Conservation (phyloP, 1,139 yeast genomes). For the Candida neerlandica region DNA sequence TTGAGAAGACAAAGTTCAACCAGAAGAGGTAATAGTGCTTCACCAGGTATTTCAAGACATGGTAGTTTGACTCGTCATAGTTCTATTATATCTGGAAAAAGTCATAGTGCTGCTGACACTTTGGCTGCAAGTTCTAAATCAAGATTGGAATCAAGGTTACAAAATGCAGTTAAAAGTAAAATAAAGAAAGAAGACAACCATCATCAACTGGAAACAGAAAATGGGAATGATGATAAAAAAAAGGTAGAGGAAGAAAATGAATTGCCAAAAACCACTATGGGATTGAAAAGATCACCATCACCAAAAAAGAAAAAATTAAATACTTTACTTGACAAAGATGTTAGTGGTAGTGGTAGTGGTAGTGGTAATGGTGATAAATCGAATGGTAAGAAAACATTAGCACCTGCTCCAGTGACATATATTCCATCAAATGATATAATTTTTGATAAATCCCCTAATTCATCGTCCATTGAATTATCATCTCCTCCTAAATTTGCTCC, state of each 20-base stretch:
- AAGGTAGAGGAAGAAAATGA: slow-evolving; percentile 6
- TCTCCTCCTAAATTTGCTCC: slow-evolving; percentile 34
- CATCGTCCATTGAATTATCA: slow-evolving; percentile 5
- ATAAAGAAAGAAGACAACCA: slow-evolving; percentile 5
- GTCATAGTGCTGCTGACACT: slow-evolving; percentile 4
- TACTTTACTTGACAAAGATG: slow-evolving; percentile 24
- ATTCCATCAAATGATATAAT: slow-evolving; percentile 34
- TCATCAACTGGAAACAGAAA: not conserved
- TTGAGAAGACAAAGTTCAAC: slow-evolving; percentile 42
- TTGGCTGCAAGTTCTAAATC: slow-evolving; percentile 25
- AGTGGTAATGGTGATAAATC: no score
- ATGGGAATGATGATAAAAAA: slow-evolving; percentile 7
- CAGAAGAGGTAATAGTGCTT: slow-evolving; percentile 10
- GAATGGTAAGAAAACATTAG: not conserved
- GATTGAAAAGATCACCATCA: slow-evolving; percentile 39
- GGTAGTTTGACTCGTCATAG: slow-evolving; percentile 13
- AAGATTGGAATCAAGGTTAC: slow-evolving; percentile 36
- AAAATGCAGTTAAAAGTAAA: slow-evolving; percentile 27
- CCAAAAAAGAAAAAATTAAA: slow-evolving; percentile 42
- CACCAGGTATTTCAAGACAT: slow-evolving; percentile 5
- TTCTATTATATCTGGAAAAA: slow-evolving; percentile 10
- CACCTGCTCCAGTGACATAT: slow-evolving; percentile 26
- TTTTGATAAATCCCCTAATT: slow-evolving; percentile 8
- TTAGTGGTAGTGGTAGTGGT: no score
- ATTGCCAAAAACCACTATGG: slow-evolving; percentile 22